These are phyloP conservation scores for Lactarius vividus DNA, from an alignment of 768 basidiomycete genomes.

Conservation along the genomic window DNA sequence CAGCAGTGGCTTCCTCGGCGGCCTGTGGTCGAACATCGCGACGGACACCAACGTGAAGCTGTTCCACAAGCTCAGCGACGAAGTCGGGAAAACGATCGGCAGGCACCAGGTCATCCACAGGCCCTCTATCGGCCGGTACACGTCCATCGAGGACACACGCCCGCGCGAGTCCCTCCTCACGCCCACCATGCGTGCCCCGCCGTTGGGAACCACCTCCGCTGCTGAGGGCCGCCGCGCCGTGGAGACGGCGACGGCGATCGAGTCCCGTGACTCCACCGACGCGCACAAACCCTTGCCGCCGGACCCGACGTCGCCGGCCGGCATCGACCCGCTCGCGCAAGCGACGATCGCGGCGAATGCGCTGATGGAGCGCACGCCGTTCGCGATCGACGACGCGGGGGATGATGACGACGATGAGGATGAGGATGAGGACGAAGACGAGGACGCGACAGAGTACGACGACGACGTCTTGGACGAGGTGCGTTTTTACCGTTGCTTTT, in stretches of 20 bases:
- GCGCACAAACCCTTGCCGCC: conserved; percentile 26
- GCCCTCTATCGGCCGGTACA: conserved; percentile 85
- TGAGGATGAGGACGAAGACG: conserved; percentile 47
- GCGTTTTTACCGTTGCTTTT: conserved; percentile 26
- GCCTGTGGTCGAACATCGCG: conserved; percentile 86
- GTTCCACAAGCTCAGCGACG: conserved; percentile 90
- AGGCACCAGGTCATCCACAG: conserved; percentile 81
- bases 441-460: conserved; percentile 57
- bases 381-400: conserved; percentile 94
- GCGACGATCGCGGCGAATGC: conserved; percentile 65
- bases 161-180: conserved; percentile 84
- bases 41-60: conserved; percentile 92
- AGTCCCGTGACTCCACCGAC: conserved; percentile 32
- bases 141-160: conserved; percentile 81
- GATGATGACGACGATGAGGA: conserved; percentile 68
- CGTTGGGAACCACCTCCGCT: conserved; percentile 34
- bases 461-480: conserved; percentile 89
- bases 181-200: conserved; percentile 58
- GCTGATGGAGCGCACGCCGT: conserved; percentile 88
- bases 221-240: conserved; percentile 28
- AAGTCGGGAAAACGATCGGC: conserved; percentile 91
- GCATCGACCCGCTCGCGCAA: conserved; percentile 60
- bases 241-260: conserved; percentile 29
- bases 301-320: conserved; percentile 30
- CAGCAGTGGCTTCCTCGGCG: conserved; percentile 67